Conservation (phyloP, 352 stramenopile species). For the Globisporangium perplexum region DNA sequence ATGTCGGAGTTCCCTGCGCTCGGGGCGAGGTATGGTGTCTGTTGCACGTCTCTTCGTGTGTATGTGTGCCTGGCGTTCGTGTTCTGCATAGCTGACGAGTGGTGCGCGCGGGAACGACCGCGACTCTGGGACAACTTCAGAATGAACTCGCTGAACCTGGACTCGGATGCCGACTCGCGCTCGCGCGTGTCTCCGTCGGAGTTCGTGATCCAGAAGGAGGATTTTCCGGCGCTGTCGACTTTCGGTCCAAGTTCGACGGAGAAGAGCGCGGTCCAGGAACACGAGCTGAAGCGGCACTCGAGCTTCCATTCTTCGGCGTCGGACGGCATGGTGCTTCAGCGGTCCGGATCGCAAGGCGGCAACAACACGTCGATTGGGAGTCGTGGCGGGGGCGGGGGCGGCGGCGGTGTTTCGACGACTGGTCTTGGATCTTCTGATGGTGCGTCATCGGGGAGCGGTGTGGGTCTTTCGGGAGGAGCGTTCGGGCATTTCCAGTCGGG, state of each 20-base stretch:
- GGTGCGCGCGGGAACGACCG: neutral
- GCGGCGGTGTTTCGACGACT: conserved; percentile 2
- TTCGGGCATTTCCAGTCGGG: conserved; percentile 51
- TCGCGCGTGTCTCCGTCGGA: conserved; percentile 53
- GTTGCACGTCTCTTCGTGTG: too few relatives aligned
- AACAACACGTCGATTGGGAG: conserved; percentile 59
- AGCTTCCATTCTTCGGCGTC: conserved; percentile 67
- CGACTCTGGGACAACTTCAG: conserved; percentile 16
- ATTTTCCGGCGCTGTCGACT: conserved; percentile 78
- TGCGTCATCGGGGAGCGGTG: conserved; percentile 21
- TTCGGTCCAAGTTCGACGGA: conserved; percentile 42
- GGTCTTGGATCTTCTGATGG: conserved; percentile 4
- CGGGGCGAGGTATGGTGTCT: conserved; percentile 34
- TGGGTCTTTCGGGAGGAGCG: conserved; percentile 51
- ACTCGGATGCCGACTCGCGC: conserved; percentile 26
- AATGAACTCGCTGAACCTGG: conserved; percentile 55
- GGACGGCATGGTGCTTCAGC: conserved; percentile 52
- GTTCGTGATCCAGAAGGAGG: conserved; percentile 86
- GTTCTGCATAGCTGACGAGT: neutral
- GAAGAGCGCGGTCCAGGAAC: conserved; percentile 38
- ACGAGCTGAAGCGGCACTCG: conserved; percentile 58
- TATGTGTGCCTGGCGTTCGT: too few relatives aligned
- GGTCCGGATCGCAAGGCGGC: conserved; percentile 30
- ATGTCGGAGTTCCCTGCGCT: conserved; percentile 84
- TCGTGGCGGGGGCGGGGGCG: conserved; percentile 13